Base-by-base conservation (phyloP, 2,329 filamentous ascomycete species). In the Stemphylium vesicarium region DNA sequence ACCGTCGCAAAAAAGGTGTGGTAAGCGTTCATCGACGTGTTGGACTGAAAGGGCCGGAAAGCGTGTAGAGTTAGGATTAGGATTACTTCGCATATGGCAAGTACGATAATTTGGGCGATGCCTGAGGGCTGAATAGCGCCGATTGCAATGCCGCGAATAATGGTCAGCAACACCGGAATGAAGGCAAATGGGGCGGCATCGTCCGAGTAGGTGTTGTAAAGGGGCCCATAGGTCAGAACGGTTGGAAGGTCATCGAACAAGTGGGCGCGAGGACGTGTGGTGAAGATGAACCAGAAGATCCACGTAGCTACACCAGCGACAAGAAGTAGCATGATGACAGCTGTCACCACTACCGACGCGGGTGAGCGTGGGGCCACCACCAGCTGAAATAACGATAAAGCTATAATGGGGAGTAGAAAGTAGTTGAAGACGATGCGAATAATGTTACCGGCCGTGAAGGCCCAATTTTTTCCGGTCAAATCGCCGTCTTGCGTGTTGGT, bases 191-290 rank as follows among this genome's bases (percentile, higher is more conserved):
- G 88, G 7, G 94, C 91, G 0, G 92, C 92, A 72, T 94, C 90
- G 73, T 99, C 95, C 20, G 91, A 95, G 74, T 96, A 98, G 0
- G 95, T 99, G 77, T 99, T 99, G 71, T 99, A 99, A 7, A 99
- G 81, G 4, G 95, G 92, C 0, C 95, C 95, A 66, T 96, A 98
- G 1, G 92, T 83, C 2, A 99, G 82, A 8, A 98, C 87, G 0
- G 92, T 97, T 6, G 92, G 87, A 43, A 99, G 82, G 69, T 98
- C 92, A 75, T 99, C 95, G 73, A 97, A 99, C 9, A 99, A 82
- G 63, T 92, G 89, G 1, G 92, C 90, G 57, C 92, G 88, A 5
- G 93, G 93, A 60, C 90, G 88, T 0, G 91, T 95, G 20, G 82
- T 86, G 52, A 89, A 86, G 66, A 98, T 94, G 45, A 96, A 81